A percentile compares a stretch with the other conserved stretches of the same genome.
Evolutionary conservation across 1,284 basidiomycete genomes (phyloP).

Genomic region (Irpex lacteus): DNA sequence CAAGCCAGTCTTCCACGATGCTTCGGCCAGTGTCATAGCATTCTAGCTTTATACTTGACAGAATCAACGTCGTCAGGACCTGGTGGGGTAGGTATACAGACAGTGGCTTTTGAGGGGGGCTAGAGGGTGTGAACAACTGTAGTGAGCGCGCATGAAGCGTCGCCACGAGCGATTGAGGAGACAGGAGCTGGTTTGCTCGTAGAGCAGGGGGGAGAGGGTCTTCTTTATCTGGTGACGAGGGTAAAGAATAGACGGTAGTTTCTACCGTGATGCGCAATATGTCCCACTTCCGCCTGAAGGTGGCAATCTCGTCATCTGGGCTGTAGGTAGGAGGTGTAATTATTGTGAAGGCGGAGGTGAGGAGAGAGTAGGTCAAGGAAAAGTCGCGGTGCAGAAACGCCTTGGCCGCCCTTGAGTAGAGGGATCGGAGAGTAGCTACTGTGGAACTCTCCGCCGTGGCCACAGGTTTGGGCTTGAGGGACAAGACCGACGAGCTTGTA

Average conservation of each 20-base stretch:
- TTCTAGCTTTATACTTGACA: slow-evolving; percentile 65
- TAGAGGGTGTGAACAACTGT: slow-evolving; percentile 57
- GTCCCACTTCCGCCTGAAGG: slow-evolving; percentile 76
- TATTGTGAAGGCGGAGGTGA: slow-evolving; percentile 66
- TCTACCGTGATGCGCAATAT: slow-evolving; percentile 79
- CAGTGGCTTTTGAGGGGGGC: slow-evolving; percentile 35
- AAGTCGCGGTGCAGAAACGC: slow-evolving; percentile 74
- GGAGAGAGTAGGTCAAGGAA: slow-evolving; percentile 56
- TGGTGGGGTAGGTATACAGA: slow-evolving; percentile 63
- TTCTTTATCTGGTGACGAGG: slow-evolving; percentile 38
- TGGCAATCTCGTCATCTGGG: slow-evolving; percentile 41
- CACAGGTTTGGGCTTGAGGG: slow-evolving; percentile 19
- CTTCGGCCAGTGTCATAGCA: slow-evolving; percentile 56
- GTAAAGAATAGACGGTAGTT: slow-evolving; percentile 63
- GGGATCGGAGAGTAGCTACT: slow-evolving; percentile 53
- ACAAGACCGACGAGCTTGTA: slow-evolving; percentile 14
- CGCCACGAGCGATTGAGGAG: slow-evolving; percentile 55
- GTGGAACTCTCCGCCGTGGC: slow-evolving; percentile 28
- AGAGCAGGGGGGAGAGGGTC: slow-evolving; percentile 47
- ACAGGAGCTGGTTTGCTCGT: slow-evolving; percentile 49
- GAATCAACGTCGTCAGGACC: slow-evolving; percentile 64
- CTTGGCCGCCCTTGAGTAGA: slow-evolving; percentile 72
- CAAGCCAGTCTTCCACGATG: slow-evolving; percentile 77
- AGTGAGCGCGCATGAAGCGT: slow-evolving; percentile 63
- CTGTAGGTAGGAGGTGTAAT: slow-evolving; percentile 42